phyloP scores from a whole-genome alignment of 2,329 filamentous ascomycete genomes.

The Sporothrix humicola region DNA sequence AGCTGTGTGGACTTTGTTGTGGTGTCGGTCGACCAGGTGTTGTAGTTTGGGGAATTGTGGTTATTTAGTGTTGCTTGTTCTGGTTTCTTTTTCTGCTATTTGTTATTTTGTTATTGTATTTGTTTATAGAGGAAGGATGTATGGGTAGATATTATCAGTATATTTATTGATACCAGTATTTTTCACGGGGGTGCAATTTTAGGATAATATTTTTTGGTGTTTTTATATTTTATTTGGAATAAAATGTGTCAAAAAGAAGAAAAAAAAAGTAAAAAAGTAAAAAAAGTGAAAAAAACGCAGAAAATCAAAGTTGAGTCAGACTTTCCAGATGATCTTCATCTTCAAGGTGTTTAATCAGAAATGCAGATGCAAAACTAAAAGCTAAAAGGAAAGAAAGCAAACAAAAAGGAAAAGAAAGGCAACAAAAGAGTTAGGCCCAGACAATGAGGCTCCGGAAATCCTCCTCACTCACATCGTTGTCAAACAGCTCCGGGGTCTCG shows the following conservation, averaged over 20 bases:
- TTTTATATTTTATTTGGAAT: background rate
- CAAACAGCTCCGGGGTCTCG: conserved; percentile 16
- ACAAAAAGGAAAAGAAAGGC: background rate
- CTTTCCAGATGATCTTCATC: conserved; percentile 14
- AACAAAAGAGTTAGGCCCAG: background rate
- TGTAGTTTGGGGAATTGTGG: background rate
- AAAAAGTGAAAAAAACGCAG: background rate
- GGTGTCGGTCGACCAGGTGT: conserved; percentile 29
- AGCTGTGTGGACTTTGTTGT: conserved; percentile 49
- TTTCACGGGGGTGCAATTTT: background rate
- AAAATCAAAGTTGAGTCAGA: conserved; percentile 16
- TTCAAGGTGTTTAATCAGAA: background rate
- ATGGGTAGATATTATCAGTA: background rate
- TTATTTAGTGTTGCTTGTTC: background rate
- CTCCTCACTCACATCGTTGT: conserved; percentile 4
- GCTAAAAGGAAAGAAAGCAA: background rate
- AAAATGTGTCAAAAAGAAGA: background rate
- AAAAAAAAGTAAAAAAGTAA: background rate
- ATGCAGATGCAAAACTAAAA: background rate
- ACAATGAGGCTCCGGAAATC: background rate
- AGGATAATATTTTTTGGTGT: background rate
- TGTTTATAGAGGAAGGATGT: background rate
- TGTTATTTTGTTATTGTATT: background rate
- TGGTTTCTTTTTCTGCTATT: background rate
- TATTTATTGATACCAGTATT: background rate